Evolutionary conservation across 495 filamentous ascomycete species (phyloP).

Genomic region (Gamarada debralockiae): DNA sequence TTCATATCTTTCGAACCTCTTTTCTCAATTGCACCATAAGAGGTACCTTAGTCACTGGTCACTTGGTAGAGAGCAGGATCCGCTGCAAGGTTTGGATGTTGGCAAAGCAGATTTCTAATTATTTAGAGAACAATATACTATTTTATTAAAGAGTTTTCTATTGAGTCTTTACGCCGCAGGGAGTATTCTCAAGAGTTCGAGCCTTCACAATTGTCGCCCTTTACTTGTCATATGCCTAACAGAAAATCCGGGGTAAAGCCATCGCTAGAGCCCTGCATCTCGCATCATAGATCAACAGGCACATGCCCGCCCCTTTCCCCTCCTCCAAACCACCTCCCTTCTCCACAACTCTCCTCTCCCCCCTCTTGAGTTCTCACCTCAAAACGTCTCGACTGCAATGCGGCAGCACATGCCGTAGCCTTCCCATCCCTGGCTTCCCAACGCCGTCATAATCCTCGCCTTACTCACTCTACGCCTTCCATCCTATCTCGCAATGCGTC

Average conservation of each 20-base stretch:
- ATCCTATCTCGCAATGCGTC: neutral
- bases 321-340: neutral
- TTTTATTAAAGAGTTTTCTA: no score
- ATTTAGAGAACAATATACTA: no score
- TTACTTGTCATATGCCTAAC: no score
- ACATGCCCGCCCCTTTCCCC: neutral
- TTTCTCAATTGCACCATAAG: no score
- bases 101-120: no score
- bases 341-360: neutral
- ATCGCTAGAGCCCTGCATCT: neutral
- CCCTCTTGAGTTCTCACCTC: neutral
- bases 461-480: constrained; percentile 3
- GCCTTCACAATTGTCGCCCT: no score
- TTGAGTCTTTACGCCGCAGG: no score
- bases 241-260: no score
- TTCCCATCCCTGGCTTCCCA: constrained; percentile 21
- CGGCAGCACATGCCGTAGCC: constrained; percentile 29
- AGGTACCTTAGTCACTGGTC: no score
- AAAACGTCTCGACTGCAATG: constrained; percentile 21
- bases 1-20: neutral
- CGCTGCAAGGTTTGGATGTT: no score
- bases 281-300: neutral
- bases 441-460: neutral
- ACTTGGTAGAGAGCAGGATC: no score
- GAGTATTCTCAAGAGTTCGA: no score